Base-by-base conservation (phyloP, 108 stramenopile species). In the Epithemia pelagica region DNA sequence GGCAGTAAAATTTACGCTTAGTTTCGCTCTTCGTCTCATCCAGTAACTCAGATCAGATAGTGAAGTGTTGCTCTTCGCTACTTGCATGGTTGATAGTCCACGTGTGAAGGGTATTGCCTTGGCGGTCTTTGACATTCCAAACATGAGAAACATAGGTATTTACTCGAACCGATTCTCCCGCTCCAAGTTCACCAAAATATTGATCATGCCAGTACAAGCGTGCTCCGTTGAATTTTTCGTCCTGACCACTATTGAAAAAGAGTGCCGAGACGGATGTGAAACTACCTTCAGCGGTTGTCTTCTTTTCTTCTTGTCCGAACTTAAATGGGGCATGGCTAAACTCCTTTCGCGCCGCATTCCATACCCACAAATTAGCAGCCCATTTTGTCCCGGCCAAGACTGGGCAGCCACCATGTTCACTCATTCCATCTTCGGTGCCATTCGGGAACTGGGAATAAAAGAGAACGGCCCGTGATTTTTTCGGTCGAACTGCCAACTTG, bases 401-500 rank as follows among this genome's bases (percentile, higher is more conserved):
- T 66, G 62, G 96, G 85, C 97, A 98, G 28, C 89, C 97, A 7
- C 94, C 96, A 74, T 98, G 97, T 54, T 85, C 29, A 2, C 82
- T 80, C 2, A 37, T 60, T 24, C 68, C 28, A 73, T 96, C 95
- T 0, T 66, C 70, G 19, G 73, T 63, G 26, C 94, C 94, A 73
- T 93, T 90, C 22, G 94, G 88, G 30, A 78, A 58, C 62, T 93
- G 93, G 51, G 78, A 79, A 76, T 96, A 95, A 70, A 95, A 96
- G 46, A 96, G 70, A 19, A 96, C 89, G 22, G 93, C 90, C 3
- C 86, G 72, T 28, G 83, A 81, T 2, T 77, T 77, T 56, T 85
- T 72, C 0, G 94, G 93, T n/a, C 81, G 77, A 31, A 88, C 76
- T 10, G 87, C 69, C 25, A 95, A 67, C 55, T 80, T 55, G 20